phyloP scores from a whole-genome alignment of 1,284 basidiomycete species.

The Omphalotus olearius region DNA sequence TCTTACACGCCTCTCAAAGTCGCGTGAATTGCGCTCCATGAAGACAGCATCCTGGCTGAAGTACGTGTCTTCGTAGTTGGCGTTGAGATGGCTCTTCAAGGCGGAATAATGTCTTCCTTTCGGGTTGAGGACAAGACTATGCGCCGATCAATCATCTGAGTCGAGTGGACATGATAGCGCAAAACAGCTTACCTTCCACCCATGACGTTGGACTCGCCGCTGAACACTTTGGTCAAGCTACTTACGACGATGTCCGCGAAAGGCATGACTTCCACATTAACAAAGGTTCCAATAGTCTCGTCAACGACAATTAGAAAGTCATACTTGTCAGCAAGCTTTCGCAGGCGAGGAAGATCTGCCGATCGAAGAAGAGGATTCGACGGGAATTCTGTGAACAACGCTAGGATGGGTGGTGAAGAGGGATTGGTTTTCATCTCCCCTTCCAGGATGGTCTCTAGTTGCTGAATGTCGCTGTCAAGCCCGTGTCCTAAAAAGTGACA shows the following conservation, averaged over 20 bases:
- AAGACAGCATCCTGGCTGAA: constrained; percentile 93
- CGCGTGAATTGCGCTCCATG: constrained; percentile 97
- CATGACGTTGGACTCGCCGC: constrained; percentile 95
- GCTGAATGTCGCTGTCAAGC: constrained; percentile 70
- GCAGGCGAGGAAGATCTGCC: constrained; percentile 76
- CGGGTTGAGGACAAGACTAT: constrained; percentile 85
- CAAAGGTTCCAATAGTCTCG: constrained; percentile 95
- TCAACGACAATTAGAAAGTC: constrained; percentile 90
- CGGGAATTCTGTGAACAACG: constrained; percentile 87
- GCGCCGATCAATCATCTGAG: constrained; percentile 1
- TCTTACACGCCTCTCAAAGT: constrained; percentile 78
- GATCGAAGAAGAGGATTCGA: constrained; percentile 91
- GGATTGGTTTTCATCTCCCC: constrained; percentile 38
- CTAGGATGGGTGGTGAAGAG: constrained; percentile 48
- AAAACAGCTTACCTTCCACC: constrained; percentile 77
- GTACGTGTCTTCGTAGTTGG: constrained; percentile 82
- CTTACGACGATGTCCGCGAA: constrained; percentile 93
- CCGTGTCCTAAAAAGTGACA: constrained; percentile 90
- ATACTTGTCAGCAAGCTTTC: constrained; percentile 83
- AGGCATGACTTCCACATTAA: constrained; percentile 91
- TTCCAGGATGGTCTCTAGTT: constrained; percentile 64
- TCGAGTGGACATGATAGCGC: constrained; percentile 5
- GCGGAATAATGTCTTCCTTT: constrained; percentile 59
- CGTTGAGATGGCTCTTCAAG: constrained; percentile 61
- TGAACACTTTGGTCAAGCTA: constrained; percentile 94